A percentile compares a stretch with the other conserved stretches of the same genome.
Evolutionary conservation across 2,329 filamentous ascomycete genomes (phyloP).

Genomic region (Pseudogymnoascus verrucosus): DNA sequence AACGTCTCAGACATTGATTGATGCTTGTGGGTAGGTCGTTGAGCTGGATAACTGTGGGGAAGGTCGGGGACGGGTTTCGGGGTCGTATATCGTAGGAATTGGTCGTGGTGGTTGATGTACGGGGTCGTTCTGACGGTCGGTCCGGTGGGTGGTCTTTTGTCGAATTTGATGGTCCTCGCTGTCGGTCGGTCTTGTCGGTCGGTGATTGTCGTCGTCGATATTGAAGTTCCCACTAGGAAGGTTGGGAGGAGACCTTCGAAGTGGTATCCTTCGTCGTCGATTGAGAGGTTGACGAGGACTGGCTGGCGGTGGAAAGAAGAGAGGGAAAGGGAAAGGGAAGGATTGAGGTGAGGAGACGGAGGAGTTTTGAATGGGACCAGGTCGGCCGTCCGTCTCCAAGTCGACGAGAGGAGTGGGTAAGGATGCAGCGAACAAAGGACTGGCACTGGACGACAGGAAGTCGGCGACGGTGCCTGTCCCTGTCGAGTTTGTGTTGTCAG

Average conservation of each 20-base stretch:
- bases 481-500: constrained; percentile 8
- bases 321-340: neutral
- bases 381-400: constrained; percentile 2
- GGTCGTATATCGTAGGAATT: constrained; percentile 5
- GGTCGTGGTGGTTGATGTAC: neutral
- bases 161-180: neutral
- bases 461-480: neutral
- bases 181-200: neutral
- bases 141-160: neutral
- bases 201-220: neutral
- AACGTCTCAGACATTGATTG: constrained; percentile 8
- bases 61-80: neutral
- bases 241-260: constrained; percentile 7
- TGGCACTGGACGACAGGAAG: constrained; percentile 5
- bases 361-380: constrained; percentile 7
- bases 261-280: constrained; percentile 7
- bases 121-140: neutral
- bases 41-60: constrained; percentile 3
- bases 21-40: constrained; percentile 4
- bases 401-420: constrained; percentile 8
- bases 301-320: neutral
- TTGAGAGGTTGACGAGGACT: neutral
- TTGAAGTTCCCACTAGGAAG: constrained; percentile 7
- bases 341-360: neutral
- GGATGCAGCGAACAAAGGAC: neutral